Evolutionary conservation across 495 filamentous ascomycete species (phyloP).

Genomic region (Hypoxylon lenormandii): DNA sequence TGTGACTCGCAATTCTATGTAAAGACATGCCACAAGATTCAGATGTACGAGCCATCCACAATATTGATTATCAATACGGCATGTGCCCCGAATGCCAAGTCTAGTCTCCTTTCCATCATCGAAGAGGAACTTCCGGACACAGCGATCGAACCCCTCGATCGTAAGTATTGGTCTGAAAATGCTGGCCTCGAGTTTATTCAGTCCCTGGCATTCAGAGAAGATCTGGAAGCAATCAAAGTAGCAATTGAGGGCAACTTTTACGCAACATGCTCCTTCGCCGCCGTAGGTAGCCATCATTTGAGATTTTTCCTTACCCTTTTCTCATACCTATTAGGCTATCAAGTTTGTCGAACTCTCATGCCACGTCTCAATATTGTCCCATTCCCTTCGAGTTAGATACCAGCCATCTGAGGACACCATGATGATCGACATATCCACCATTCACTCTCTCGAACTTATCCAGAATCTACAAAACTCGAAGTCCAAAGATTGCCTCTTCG

Average conservation of each 20-base stretch:
- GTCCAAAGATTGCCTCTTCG: slow-evolving; percentile 82
- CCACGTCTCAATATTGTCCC: slow-evolving; percentile 72
- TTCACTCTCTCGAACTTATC: slow-evolving; percentile 85
- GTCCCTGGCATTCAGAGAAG: slow-evolving; percentile 77
- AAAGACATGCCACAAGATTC: slow-evolving; percentile 83
- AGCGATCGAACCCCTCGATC: slow-evolving; percentile 74
- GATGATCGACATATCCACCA: slow-evolving; percentile 91
- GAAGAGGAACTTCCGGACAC: slow-evolving; percentile 73
- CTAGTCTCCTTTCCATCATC: slow-evolving; percentile 80
- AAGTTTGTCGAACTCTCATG: slow-evolving; percentile 80
- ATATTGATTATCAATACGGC: slow-evolving; percentile 78
- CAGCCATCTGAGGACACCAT: slow-evolving; percentile 91
- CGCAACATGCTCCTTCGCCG: slow-evolving; percentile 87
- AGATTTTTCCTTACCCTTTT: background rate
- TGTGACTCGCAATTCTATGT: slow-evolving; percentile 90
- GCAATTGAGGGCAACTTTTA: slow-evolving; percentile 87
- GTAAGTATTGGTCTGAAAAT: slow-evolving; percentile 89
- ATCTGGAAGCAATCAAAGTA: slow-evolving; percentile 81
- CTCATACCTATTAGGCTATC: slow-evolving; percentile 67
- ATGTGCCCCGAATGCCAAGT: slow-evolving; percentile 69
- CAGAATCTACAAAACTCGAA: slow-evolving; percentile 83
- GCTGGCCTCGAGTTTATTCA: slow-evolving; percentile 82
- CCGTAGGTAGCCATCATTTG: slow-evolving; percentile 66
- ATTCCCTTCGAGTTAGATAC: slow-evolving; percentile 86
- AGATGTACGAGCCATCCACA: slow-evolving; percentile 79